Base-by-base conservation (phyloP, 495 filamentous ascomycete species). In the Aspergillus sclerotiicarbonarius region DNA sequence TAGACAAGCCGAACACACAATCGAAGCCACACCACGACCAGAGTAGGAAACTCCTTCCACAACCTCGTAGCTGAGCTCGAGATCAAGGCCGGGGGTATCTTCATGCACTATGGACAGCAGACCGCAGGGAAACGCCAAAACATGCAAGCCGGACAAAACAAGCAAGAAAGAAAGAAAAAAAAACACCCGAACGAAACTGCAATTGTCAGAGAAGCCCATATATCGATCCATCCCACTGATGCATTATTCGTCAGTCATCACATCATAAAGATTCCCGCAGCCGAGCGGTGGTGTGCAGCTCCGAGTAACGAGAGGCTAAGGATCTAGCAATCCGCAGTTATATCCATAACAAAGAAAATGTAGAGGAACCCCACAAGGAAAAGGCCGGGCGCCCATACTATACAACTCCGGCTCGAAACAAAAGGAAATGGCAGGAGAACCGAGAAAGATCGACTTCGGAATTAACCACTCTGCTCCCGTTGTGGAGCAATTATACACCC, bases 191-290 rank as follows among this genome's bases (percentile, higher is more conserved):
- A 64, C 45, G 56, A 63, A 57, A 65, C 56, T 63, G 57, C 54
- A 47, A 37, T 53, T 54, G 59, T 51, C 52, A 62, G 58, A 62
- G 50, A 56, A 61, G 59, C 64, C 67, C 55, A 57, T 49, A 58
- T 51, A 33, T 48, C 37, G 53, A 56, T 52, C 55, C 57, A 62
- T 50, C 37, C 58, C 52, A 56, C 62, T 64, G 70, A 69, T 72
- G 62, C 74, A 70, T 77, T 64, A 73, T 63, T 75, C 72, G 65
- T 77, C 68, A 72, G 61, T 77, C 74, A 65, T 77, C 71, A 76
- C 55, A 60, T 77, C 72, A 66, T 77, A 67, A 75, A 62, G 55
- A 61, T 59, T 55, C 47, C 59, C 60, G 44, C 58, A 54, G 44
- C 55, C 47, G 52, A 51, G 57, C 54, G 21, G 55, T 57, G 39